Evolutionary conservation across 2,329 filamentous ascomycete genomes (phyloP), one percentile per base, ranked within the genome.

Genomic region (Lithohypha guttulata): DNA sequence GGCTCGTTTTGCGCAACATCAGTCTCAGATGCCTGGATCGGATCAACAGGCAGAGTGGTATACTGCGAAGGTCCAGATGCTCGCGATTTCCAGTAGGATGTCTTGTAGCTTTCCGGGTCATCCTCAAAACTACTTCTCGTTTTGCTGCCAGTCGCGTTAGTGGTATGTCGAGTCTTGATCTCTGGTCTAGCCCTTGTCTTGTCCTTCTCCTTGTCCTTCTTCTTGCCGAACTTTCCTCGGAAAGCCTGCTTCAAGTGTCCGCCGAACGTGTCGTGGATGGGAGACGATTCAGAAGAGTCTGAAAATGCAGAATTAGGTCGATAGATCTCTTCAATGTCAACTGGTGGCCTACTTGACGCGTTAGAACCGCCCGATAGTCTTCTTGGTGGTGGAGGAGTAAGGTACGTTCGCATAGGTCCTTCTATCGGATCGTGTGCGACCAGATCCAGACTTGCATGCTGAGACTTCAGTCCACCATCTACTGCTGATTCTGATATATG

Each of bases 381-480:
- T 5, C 31, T 19, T 6, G 15, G 10, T 22, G 20, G 7, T 18
- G 26, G 26, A 6, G 35, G 26, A 6, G 35, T 30, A 2, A 39
- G 27, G 17, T 39, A 39, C 8, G 35, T 31, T 23, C 26, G 26
- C 35, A 39, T 30, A 2, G 27, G 35, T 22, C 35, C 27, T 21
- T 39, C 35, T 10, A 39, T 31, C 7, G 35, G 35, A n/a, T 31
- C 35, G 14, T 39, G 4, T 3, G 20, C 14, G 10, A 39, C 26
- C n/a, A 30, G 23, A 13, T 27, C 31, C n/a, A 30, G 23, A 13
- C 35, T 39, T 17, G 35, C 27, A 22, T 31, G 26, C 27, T 19
- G 27, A 14, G 35, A 15, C 8, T 22, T 29, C 13, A 18, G 23
- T 19, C 20, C 23, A 8, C 17, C 15, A 21, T 19, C 6, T 31